Base-by-base conservation (phyloP, 371 early-diverging fungal genomes). In the Apophysomyces variabilis region DNA sequence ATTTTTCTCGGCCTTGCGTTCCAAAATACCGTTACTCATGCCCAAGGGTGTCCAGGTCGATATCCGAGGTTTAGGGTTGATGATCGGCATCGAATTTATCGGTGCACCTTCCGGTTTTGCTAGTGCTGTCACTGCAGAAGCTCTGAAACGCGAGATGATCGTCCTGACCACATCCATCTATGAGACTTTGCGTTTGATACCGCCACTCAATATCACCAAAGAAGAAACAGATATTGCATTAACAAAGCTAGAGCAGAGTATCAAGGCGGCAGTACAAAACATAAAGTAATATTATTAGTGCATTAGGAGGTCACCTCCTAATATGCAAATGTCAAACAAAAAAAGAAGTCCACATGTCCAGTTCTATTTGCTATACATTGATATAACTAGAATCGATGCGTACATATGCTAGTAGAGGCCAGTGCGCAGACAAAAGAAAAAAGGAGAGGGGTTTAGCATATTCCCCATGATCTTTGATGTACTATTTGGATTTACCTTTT, bases 1-100 rank as follows among this genome's bases (percentile, higher is more conserved):
- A 46, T 67, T 79, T 44, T 80, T 85, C 67, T 62, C 61, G 36
- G 61, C 60, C 16, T 62, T 85, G 14, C 70, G 68, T 16, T 61
- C 36, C 26, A 62, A 69, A 21, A 21, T 78, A 14, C 68, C 73
- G 12, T 32, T 54, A 13, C 16, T 71, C 13, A 54, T 66, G 13
- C 65, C 68, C 1, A n/a, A 61, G 9, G 66, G 61, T 1, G 65
- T 72, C 47, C 35, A 46, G n/a, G 62, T 69, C 4, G 73, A 81
- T 54, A 66, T 82, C 58, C 77, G 82, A 58, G 82, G 82, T 12
- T 38, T 70, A 8, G 82, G 82, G 36, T 50, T 82, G 39, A 78
- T 82, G 77, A 72, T 79, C 66, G 82, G 82, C 46, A 59, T 82
- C 16, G 79, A 79, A 37, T 82, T 79, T 38, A n/a, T 60, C 46